Conservation (phyloP, 345 rosid species). For the Lepidium didymum region DNA sequence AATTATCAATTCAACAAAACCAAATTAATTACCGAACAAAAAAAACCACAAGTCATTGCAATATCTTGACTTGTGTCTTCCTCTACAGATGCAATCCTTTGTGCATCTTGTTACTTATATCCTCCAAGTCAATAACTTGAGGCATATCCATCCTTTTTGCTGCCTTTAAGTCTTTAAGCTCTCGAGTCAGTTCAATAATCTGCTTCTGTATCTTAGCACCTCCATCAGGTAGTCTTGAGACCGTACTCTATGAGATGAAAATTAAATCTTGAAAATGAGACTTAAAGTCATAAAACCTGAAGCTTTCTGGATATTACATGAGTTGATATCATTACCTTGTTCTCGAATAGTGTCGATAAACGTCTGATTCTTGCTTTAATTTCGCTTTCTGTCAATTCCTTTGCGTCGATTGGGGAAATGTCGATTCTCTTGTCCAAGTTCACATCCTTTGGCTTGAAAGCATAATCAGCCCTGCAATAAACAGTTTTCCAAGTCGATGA, state of each 20-base stretch:
- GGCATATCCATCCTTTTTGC: constrained; percentile 21
- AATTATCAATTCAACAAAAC: not conserved
- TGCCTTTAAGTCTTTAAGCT: constrained; percentile 45
- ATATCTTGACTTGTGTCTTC: not conserved
- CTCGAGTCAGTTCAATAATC: constrained; percentile 50
- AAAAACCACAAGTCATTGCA: not conserved
- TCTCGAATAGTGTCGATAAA: constrained; percentile 40
- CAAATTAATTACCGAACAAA: not conserved
- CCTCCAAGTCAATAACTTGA: constrained; percentile 57
- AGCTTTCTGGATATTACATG: not conserved
- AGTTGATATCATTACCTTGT: constrained; percentile 47
- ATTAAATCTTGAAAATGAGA: not conserved
- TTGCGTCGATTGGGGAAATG: constrained; percentile 40
- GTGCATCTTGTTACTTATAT: constrained; percentile 43
- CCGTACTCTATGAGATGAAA: constrained; percentile 37
- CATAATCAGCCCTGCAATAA: constrained; percentile 57
- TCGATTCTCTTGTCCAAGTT: constrained; percentile 36
- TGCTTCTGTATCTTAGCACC: constrained; percentile 69
- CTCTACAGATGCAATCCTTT: constrained; percentile 49
- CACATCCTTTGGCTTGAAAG: constrained; percentile 85
- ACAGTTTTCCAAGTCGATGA: not conserved
- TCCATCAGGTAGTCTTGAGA: constrained; percentile 70
- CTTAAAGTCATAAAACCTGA: not conserved
- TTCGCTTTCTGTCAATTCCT: constrained; percentile 57
- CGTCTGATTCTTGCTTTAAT: constrained; percentile 64